phyloP scores from a whole-genome alignment of 495 filamentous ascomycete genomes.

The Pseudevernia furfuracea region DNA sequence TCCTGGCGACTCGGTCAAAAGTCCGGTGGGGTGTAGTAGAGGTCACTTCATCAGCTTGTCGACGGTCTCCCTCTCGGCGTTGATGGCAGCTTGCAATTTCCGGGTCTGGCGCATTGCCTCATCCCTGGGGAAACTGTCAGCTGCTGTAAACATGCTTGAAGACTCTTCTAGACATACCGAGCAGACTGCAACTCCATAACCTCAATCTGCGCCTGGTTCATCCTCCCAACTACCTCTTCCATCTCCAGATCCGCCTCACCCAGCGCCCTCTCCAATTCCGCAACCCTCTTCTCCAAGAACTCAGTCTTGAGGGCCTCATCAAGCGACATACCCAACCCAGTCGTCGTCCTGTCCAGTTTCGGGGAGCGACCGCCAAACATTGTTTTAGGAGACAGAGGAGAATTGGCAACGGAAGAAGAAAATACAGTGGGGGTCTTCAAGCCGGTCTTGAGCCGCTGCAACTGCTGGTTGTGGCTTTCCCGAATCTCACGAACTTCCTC shows the following conservation, averaged over 20 bases:
- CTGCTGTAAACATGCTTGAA: slow-evolving; percentile 3
- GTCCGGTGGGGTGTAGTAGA: background rate
- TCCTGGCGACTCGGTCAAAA: background rate
- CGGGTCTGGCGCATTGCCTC: slow-evolving; percentile 77
- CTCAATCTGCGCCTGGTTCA: slow-evolving; percentile 92
- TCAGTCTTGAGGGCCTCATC: slow-evolving; percentile 64
- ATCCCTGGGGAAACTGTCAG: slow-evolving; percentile 51
- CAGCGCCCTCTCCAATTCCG: slow-evolving; percentile 76
- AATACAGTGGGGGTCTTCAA: slow-evolving; percentile 36
- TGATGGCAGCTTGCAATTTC: slow-evolving; percentile 59
- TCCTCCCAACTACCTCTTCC: slow-evolving; percentile 83
- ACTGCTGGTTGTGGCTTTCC: slow-evolving; percentile 69
- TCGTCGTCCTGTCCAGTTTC: slow-evolving; percentile 51
- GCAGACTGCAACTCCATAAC: slow-evolving; percentile 87
- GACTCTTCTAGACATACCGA: slow-evolving; percentile 44
- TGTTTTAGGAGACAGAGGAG: slow-evolving; percentile 49
- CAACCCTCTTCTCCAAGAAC: slow-evolving; percentile 60
- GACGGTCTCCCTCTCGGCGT: slow-evolving; percentile 51
- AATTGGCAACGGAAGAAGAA: slow-evolving; percentile 41
- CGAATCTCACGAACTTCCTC: slow-evolving; percentile 69
- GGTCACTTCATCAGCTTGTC: slow-evolving; percentile 33
- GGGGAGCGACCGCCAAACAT: slow-evolving; percentile 53
- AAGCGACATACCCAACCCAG: slow-evolving; percentile 47
- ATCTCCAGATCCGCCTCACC: slow-evolving; percentile 82
- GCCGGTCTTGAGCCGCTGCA: slow-evolving; percentile 63